Conservation (phyloP, 169 alveolate genomes). For the Eimeria sp. region DNA sequence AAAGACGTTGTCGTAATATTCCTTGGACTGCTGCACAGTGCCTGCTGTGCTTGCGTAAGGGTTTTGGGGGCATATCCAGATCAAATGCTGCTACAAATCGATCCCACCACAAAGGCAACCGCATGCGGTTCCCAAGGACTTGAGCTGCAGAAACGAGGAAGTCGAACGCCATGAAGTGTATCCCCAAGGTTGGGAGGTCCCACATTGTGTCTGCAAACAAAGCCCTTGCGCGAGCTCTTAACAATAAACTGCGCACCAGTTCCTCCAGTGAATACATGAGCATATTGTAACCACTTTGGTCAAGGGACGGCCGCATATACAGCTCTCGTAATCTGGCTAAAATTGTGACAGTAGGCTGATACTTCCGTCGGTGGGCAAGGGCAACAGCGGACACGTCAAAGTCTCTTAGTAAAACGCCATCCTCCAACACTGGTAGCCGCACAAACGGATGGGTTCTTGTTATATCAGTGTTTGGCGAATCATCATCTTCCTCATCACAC, state of each 20-base stretch:
- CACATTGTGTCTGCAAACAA: not conserved
- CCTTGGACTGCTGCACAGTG: not conserved
- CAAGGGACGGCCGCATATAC: not conserved
- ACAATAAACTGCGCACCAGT: not conserved
- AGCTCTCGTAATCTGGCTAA: not conserved
- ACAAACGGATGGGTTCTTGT: not conserved
- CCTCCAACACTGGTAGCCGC: not conserved
- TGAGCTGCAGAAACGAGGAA: not conserved
- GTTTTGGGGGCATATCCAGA: not conserved
- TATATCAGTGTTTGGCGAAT: not conserved
- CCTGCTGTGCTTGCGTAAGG: not conserved
- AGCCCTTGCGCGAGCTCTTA: too few relatives aligned
- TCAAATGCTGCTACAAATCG: not conserved
- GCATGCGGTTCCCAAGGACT: not conserved
- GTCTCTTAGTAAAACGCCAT: not conserved
- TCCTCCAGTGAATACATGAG: not conserved
- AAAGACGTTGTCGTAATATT: not conserved
- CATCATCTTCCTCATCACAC: not conserved
- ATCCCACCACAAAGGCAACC: not conserved
- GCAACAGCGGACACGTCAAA: not conserved
- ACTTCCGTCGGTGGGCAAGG: not conserved
- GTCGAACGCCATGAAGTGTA: not conserved
- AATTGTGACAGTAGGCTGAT: not conserved
- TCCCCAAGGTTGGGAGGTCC: not conserved
- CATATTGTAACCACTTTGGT: not conserved